A percentile compares a stretch with the other conserved stretches of the same genome.
phyloP scores from a whole-genome alignment of 768 basidiomycete genomes.

The Termitomyces titanicus region DNA sequence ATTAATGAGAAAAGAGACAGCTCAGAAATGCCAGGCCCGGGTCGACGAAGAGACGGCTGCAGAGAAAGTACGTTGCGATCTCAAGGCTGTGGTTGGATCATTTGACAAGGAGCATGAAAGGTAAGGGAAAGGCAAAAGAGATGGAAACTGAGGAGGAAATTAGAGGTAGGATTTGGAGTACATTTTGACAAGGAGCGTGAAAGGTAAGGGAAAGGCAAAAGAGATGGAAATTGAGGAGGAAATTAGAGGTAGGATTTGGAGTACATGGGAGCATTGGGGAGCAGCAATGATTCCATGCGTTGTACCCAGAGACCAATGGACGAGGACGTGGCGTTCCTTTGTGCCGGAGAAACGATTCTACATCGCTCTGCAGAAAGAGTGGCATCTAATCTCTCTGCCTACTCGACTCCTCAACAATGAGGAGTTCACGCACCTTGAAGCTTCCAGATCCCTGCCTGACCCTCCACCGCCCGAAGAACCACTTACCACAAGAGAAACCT shows the following conservation, averaged over 20 bases:
- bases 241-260: conserved; percentile 41
- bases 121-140: conserved; percentile 56
- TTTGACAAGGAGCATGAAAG: conserved; percentile 39
- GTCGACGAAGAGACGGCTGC: background rate
- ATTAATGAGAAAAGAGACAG: background rate
- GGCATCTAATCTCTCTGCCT: background rate
- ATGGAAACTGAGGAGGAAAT: conserved; percentile 45
- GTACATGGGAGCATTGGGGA: too few species aligned
- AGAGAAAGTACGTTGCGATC: background rate
- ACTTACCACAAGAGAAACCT: background rate
- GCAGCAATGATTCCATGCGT: too few species aligned
- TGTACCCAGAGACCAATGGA: background rate
- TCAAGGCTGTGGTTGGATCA: conserved; percentile 28
- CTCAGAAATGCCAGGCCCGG: background rate
- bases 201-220: conserved; percentile 63
- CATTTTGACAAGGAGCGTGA: conserved; percentile 28
- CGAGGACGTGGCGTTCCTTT: background rate
- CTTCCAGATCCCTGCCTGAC: too few species aligned
- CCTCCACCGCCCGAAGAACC: background rate
- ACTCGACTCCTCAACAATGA: background rate
- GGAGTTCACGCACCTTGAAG: background rate
- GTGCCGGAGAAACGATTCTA: background rate
- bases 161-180: conserved; percentile 35
- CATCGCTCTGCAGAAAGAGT: background rate
- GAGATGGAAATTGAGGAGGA: conserved; percentile 41